A percentile compares a stretch with the other conserved stretches of the same genome.
Evolutionary conservation across 306 rosid species (phyloP).

Genomic region (Vachellia collinsii): DNA sequence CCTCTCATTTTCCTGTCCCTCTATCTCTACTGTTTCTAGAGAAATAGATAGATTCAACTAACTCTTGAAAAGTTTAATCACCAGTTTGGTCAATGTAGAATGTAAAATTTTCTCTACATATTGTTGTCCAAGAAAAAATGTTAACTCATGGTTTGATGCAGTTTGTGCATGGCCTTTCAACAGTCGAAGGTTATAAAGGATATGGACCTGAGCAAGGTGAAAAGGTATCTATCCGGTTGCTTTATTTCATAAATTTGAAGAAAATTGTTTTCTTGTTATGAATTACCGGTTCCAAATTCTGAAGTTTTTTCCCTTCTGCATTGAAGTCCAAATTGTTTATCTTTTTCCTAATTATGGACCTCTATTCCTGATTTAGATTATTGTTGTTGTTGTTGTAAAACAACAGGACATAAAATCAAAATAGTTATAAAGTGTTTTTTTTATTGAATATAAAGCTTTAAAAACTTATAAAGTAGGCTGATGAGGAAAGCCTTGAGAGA

Average conservation of each 20-base stretch:
- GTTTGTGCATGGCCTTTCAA: slow-evolving; percentile 74
- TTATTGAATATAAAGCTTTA: too few relatives aligned
- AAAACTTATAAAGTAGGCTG: too few relatives aligned
- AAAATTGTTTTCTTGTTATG: background rate
- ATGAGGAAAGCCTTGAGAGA: too few relatives aligned
- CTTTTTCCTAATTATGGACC: slow-evolving; percentile 10
- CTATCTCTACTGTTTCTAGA: slow-evolving; percentile 10
- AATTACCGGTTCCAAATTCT: background rate
- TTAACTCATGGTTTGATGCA: slow-evolving; percentile 42
- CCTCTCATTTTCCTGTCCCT: background rate
- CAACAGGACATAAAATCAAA: too few relatives aligned
- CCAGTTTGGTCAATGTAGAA: background rate
- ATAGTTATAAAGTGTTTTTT: too few relatives aligned
- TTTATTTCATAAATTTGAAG: slow-evolving; percentile 27
- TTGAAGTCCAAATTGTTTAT: slow-evolving; percentile 14
- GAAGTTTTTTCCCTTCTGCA: slow-evolving; percentile 8
- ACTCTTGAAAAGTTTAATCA: background rate
- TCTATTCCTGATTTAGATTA: slow-evolving; percentile 16
- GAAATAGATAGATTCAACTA: background rate
- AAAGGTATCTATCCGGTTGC: slow-evolving; percentile 57
- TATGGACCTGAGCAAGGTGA: slow-evolving; percentile 86
- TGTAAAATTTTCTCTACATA: slow-evolving; percentile 15
- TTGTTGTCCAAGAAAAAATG: slow-evolving; percentile 1
- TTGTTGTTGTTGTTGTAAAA: too few relatives aligned
- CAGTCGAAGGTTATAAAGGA: slow-evolving; percentile 63